Evolutionary conservation across 2,329 filamentous ascomycete genomes (phyloP).

Genomic region (Talaromyces rugulosus): DNA sequence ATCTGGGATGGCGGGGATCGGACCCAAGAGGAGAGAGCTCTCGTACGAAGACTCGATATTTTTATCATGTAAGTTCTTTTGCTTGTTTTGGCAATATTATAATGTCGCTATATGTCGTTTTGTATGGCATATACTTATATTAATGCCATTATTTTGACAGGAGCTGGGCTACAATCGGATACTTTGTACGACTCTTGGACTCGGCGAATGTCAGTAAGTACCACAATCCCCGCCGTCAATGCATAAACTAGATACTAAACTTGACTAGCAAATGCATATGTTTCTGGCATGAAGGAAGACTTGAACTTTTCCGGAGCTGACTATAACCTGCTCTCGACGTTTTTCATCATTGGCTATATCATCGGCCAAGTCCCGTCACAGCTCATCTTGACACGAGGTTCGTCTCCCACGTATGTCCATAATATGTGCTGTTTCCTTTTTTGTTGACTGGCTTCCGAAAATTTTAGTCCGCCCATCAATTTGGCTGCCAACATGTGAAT

Average conservation of each 20-base stretch:
- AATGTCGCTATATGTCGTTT: too few species aligned
- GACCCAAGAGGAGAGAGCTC: constrained; percentile 11
- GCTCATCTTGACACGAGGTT: constrained; percentile 9
- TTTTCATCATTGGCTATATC: constrained; percentile 12
- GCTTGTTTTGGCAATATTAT: neutral
- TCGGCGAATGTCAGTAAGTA: constrained; percentile 15
- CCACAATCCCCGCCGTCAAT: neutral
- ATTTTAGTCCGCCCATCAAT: constrained; percentile 15
- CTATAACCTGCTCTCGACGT: constrained; percentile 12
- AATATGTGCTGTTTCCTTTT: neutral
- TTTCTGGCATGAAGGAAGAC: constrained; percentile 13
- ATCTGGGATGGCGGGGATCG: constrained; percentile 15
- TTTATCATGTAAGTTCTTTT: constrained; percentile 12
- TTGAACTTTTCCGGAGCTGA: constrained; percentile 11
- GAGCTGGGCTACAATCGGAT: constrained; percentile 14
- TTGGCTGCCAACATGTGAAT: constrained; percentile 18
- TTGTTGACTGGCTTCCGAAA: neutral
- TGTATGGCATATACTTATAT: neutral
- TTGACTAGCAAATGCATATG: constrained; percentile 10
- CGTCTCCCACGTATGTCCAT: neutral
- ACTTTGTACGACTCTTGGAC: constrained; percentile 14
- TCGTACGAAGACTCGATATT: constrained; percentile 14
- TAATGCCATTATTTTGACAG: neutral
- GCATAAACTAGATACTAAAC: neutral
- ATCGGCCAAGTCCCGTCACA: constrained; percentile 13